Conservation (phyloP, 2,329 filamentous ascomycete species). For the Stagonosporopsis chrysanthemi region DNA sequence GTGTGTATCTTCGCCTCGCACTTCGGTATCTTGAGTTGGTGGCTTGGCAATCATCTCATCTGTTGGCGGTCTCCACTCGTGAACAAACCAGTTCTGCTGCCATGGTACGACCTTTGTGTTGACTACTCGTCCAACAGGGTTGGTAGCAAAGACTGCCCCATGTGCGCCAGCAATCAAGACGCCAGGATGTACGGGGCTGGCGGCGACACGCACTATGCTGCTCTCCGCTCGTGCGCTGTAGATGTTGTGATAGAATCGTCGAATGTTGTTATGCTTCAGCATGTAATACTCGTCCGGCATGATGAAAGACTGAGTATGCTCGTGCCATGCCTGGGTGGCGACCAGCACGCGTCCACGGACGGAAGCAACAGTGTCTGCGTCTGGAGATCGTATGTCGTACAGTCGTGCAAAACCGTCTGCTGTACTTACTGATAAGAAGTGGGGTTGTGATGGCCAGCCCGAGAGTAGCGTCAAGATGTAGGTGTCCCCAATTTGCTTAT, state of each 20-base stretch:
- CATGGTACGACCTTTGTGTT: constrained; percentile 60
- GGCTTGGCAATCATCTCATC: constrained; percentile 17
- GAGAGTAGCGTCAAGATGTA: constrained; percentile 58
- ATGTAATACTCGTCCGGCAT: constrained; percentile 63
- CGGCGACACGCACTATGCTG: constrained; percentile 53
- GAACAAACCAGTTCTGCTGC: constrained; percentile 65
- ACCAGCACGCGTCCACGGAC: constrained; percentile 60
- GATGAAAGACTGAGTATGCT: constrained; percentile 62
- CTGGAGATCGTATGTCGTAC: constrained; percentile 60
- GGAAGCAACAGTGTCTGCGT: constrained; percentile 54
- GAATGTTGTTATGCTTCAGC: constrained; percentile 57
- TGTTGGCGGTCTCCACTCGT: constrained; percentile 60
- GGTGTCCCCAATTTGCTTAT: constrained; percentile 53
- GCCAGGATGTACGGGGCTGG: constrained; percentile 63
- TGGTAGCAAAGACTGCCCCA: constrained; percentile 60
- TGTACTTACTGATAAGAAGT: constrained; percentile 60
- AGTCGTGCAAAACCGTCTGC: constrained; percentile 64
- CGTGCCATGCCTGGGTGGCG: constrained; percentile 61
- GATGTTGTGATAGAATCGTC: constrained; percentile 60
- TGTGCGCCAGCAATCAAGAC: constrained; percentile 61
- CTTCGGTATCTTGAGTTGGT: neutral
- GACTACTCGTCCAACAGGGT: constrained; percentile 60
- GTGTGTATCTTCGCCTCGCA: constrained; percentile 1
- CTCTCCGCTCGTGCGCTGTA: constrained; percentile 48
- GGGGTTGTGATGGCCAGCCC: constrained; percentile 62